These are phyloP conservation scores for Forsythia viridissima DNA, from an alignment of 257 asterid genomes.

Conservation along the genomic window DNA sequence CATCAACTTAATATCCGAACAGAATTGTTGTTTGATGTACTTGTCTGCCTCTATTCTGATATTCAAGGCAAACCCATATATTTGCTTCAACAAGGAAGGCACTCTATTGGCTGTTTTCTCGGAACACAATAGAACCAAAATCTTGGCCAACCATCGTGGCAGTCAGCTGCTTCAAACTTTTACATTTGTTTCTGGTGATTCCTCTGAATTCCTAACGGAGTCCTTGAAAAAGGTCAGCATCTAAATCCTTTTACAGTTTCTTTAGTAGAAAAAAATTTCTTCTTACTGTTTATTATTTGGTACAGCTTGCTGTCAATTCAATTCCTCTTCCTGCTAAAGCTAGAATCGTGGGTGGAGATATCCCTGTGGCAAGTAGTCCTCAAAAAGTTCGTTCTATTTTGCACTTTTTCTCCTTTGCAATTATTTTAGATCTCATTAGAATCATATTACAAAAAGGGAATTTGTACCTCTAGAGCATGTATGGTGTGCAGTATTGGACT, in stretches of 20 bases:
- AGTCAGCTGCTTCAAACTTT: conserved; percentile 46
- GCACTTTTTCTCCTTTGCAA: background rate
- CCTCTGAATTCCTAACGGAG: conserved; percentile 33
- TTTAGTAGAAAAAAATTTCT: background rate
- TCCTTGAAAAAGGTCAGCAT: conserved; percentile 39
- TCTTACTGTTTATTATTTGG: conserved; percentile 6
- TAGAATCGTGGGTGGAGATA: conserved; percentile 9
- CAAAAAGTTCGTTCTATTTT: background rate
- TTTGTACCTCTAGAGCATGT: background rate
- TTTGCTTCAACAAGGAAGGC: conserved; percentile 62
- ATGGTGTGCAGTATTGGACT: background rate
- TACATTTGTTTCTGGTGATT: conserved; percentile 19
- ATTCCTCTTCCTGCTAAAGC: conserved; percentile 21
- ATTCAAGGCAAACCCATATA: conserved; percentile 54
- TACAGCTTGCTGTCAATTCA: conserved; percentile 45
- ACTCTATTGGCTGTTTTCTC: conserved; percentile 63
- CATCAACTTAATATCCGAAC: background rate
- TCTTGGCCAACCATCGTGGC: conserved; percentile 60
- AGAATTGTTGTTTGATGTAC: conserved; percentile 11
- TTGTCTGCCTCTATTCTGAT: background rate
- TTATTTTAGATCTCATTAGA: background rate
- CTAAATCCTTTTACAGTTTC: conserved; percentile 12
- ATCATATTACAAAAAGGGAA: background rate
- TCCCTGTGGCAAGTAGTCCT: conserved; percentile 21
- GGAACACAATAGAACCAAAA: conserved; percentile 49